These are phyloP conservation scores for Pythium periplocum DNA, from an alignment of 352 stramenopile genomes.

Conservation along the genomic window DNA sequence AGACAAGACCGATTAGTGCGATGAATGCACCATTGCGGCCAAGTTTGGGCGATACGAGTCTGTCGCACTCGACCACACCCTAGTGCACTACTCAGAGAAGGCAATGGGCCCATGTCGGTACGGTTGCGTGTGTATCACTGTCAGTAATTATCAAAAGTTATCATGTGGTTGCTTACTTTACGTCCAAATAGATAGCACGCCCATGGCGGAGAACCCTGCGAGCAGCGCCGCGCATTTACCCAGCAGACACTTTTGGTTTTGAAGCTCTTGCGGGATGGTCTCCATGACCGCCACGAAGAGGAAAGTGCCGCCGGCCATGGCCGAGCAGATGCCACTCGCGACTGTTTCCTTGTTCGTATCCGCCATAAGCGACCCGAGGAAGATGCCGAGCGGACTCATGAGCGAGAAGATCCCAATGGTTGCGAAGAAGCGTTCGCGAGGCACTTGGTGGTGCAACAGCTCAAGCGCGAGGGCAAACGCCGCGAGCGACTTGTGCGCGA, in stretches of 20 bases:
- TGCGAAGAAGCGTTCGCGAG: slow-evolving; percentile 27
- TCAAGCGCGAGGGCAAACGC: slow-evolving; percentile 71
- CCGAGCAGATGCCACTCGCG: slow-evolving; percentile 57
- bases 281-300: slow-evolving; percentile 79
- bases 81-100: too few species aligned
- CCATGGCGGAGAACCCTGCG: slow-evolving; percentile 53
- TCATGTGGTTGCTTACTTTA: slow-evolving; percentile 11
- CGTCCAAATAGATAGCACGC: slow-evolving; percentile 66
- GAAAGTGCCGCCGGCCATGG: slow-evolving; percentile 76
- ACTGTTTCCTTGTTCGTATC: slow-evolving; percentile 35
- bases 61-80: too few species aligned
- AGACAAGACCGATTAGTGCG: too few species aligned
- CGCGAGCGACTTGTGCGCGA: slow-evolving; percentile 81
- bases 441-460: slow-evolving; percentile 55
- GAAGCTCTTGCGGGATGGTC: slow-evolving; percentile 75
- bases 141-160: too few species aligned
- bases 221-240: slow-evolving; percentile 56
- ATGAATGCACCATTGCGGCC: too few species aligned
- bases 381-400: slow-evolving; percentile 72
- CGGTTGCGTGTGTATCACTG: too few species aligned
- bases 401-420: slow-evolving; percentile 58
- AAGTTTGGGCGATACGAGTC: too few species aligned
- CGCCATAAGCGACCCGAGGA: slow-evolving; percentile 51
- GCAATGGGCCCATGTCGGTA: too few species aligned
- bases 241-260: slow-evolving; percentile 38